Evolutionary conservation across 805 yeast genomes (phyloP).

Genomic region (Lipomyces anomalus): DNA sequence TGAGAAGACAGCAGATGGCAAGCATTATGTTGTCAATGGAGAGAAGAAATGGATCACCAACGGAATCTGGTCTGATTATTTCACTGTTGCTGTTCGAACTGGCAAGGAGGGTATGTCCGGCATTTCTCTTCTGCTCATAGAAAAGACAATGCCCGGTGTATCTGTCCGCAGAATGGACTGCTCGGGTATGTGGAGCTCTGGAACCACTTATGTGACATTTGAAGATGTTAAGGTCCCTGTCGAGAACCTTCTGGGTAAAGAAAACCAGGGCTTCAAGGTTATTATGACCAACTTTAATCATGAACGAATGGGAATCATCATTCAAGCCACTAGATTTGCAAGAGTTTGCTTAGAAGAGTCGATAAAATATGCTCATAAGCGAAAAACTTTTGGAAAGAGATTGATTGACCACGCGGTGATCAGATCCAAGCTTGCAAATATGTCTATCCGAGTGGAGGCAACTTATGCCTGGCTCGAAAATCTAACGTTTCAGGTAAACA

Average conservation of each 20-base stretch:
- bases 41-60: constrained; percentile 45
- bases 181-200: constrained; percentile 40
- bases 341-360: constrained; percentile 38
- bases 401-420: constrained; percentile 40
- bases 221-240: constrained; percentile 42
- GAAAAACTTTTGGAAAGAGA: constrained; percentile 40
- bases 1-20: constrained; percentile 36
- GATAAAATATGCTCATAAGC: constrained; percentile 37
- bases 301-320: constrained; percentile 39
- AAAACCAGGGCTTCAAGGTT: constrained; percentile 39
- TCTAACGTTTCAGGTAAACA: constrained; percentile 32
- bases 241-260: constrained; percentile 37
- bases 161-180: constrained; percentile 36
- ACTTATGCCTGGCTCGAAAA: constrained; percentile 37
- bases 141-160: constrained; percentile 36
- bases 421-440: constrained; percentile 39
- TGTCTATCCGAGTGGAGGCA: constrained; percentile 40
- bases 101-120: constrained; percentile 39
- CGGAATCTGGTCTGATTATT: constrained; percentile 40
- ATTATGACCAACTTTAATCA: constrained; percentile 42
- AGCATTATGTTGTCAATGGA: constrained; percentile 38
- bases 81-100: constrained; percentile 42
- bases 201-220: constrained; percentile 39
- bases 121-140: constrained; percentile 37
- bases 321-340: constrained; percentile 38